Base-by-base conservation (phyloP, 2,329 filamentous ascomycete species). In the Dothideomycetes sp. region DNA sequence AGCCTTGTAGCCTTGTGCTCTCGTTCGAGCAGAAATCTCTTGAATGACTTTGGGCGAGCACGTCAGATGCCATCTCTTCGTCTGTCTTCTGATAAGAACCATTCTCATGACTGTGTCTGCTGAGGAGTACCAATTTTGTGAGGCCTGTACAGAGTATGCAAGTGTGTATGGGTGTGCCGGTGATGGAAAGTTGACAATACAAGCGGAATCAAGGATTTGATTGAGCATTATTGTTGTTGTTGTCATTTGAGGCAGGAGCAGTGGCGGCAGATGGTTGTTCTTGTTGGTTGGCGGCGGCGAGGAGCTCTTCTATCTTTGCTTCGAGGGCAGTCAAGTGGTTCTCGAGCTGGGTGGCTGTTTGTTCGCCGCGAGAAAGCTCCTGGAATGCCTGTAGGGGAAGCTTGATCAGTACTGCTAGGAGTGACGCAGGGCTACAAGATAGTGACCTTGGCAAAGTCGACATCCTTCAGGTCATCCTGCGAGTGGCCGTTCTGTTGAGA, bases 311-410 rank as follows among this genome's bases (percentile, higher is more conserved):
- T 33, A 78, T 74, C 55, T 70, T 72, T 41, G 61, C 63, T 52
- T 78, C 74, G 39, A 78, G 62, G 17, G 60, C 60, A 43, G 64
- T 65, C 22, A 78, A 63, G 49, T 74, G 68, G 45, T 64, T 65
- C 52, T 78, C 74, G 20, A 78, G 56, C 15, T 67, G 70, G 19
- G 69, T 60, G 5, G 74, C 74, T 22, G 73, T 70, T 45, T 62
- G 63, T 56, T 78, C 74, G 51, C 73, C 74, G 44, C 68, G 71
- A 23, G 65, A 63, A 23, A 71, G 61, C 45, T 70, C 67, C 49
- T 69, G 62, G 53, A 70, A 67, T 24, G 68, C 67, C 68, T 71
- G 50, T 11, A n/a, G 17, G 9, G 4, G 15, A 18, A 29, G 35
- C n/a, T 11, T 17, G 24, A 17, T 17, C 12, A 11, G 4, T 11